A percentile compares a stretch with the other conserved stretches of the same genome.
Conservation (phyloP, 2,329 filamentous ascomycete genomes). For the Trichothecium roseum region DNA sequence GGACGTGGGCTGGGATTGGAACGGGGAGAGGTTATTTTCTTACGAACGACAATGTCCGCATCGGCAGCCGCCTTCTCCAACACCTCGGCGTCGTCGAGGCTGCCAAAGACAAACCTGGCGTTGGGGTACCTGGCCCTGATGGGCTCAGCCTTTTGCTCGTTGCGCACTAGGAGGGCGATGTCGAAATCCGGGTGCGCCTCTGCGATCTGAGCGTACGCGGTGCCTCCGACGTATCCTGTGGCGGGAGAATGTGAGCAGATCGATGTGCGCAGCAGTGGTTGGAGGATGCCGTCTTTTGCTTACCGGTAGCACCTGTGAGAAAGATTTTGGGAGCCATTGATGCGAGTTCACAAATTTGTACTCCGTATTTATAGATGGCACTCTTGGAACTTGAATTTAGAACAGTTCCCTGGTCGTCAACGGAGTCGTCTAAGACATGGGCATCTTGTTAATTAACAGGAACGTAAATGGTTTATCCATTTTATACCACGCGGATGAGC, state of each 20-base stretch:
- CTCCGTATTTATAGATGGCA: too few relatives aligned
- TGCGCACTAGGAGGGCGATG: slow-evolving; percentile 35
- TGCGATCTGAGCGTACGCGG: slow-evolving; percentile 32
- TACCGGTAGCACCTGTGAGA: slow-evolving; percentile 15
- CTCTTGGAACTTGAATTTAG: too few relatives aligned
- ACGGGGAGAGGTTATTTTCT: too few relatives aligned
- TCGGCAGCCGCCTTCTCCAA: slow-evolving; percentile 40
- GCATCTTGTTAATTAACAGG: too few relatives aligned
- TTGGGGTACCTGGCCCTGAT: slow-evolving; percentile 36
- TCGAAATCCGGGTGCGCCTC: slow-evolving; percentile 35
- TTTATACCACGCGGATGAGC: too few relatives aligned
- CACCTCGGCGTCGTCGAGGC: slow-evolving; percentile 30
- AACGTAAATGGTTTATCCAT: too few relatives aligned
- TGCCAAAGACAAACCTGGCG: slow-evolving; percentile 36
- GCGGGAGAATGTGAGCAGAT: too few relatives aligned
- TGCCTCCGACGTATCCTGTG: slow-evolving; percentile 44
- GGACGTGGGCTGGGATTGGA: too few relatives aligned
- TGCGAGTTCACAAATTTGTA: too few relatives aligned
- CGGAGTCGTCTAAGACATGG: too few relatives aligned
- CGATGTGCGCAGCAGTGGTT: background rate
- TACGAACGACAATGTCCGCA: slow-evolving; percentile 41
- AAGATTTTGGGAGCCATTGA: slow-evolving; percentile 13
- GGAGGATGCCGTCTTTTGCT: background rate
- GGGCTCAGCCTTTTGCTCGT: slow-evolving; percentile 28
- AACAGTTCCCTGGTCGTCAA: too few relatives aligned